Percentiles rank a stretch among this genome's conserved stretches.
phyloP scores from a whole-genome alignment of 208 protist species.

The Leishmania tropica region DNA sequence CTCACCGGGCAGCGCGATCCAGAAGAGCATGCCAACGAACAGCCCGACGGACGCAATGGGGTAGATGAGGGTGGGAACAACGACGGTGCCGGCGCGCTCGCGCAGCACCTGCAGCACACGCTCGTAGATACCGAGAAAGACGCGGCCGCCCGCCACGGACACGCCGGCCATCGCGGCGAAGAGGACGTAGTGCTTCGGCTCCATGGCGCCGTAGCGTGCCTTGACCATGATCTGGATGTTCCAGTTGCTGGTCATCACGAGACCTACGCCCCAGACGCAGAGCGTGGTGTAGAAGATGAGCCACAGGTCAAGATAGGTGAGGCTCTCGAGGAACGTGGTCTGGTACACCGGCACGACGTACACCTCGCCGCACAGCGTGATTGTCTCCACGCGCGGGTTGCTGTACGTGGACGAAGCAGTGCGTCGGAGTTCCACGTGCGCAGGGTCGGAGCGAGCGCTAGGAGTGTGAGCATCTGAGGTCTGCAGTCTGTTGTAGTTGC shows the following conservation, averaged over 20 bases:
- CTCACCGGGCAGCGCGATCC: constrained; percentile 45
- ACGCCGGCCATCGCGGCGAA: constrained; percentile 56
- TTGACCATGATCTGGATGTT: constrained; percentile 51
- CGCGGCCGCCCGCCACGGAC: constrained; percentile 41
- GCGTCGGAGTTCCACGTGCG: background rate
- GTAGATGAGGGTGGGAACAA: constrained; percentile 37
- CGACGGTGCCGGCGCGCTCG: constrained; percentile 13
- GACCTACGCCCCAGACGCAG: constrained; percentile 53
- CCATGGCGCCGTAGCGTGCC: constrained; percentile 29
- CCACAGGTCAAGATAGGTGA: constrained; percentile 61
- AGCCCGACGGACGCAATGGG: constrained; percentile 37
- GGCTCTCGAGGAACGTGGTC: constrained; percentile 43
- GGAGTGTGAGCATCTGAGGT: background rate
- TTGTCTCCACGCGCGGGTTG: constrained; percentile 41
- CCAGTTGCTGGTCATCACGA: constrained; percentile 53
- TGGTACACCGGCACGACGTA: constrained; percentile 62
- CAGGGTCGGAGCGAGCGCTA: background rate
- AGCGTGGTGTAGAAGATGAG: constrained; percentile 51
- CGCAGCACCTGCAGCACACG: constrained; percentile 29
- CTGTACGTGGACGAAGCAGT: constrained; percentile 36
- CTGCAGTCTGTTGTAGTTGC: background rate
- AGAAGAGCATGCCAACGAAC: constrained; percentile 44
- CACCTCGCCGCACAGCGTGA: constrained; percentile 55
- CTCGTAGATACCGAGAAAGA: constrained; percentile 49
- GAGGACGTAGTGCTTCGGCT: constrained; percentile 53